Base-by-base conservation (phyloP, 2,329 filamentous ascomycete genomes). In the Fusarium hainanense region DNA sequence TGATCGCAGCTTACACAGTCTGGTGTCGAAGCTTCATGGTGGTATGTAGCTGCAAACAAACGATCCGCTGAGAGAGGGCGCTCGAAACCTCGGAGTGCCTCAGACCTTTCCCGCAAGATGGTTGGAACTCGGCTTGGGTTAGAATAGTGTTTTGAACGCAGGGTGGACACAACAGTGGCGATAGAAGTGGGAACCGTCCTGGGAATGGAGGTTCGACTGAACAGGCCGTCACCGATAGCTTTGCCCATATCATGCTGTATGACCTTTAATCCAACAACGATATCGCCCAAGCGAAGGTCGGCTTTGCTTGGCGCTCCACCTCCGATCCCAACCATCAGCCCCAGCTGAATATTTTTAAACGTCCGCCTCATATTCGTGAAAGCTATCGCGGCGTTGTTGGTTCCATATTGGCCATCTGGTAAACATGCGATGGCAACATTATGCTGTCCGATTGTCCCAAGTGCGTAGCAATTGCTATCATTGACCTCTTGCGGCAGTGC, bases 291-390 rank as follows among this genome's bases (percentile, higher is more conserved):
- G 1, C 72, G 70, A 3, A 78, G 56, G 7, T 77, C 76, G 6
- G 20, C 55, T 18, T 28, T 60, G 2, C 37, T 58, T 1, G 69
- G 69, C 0, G 34, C 58, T 0, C 73, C 76, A 1, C 76, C 75
- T 4, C 72, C 76, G 9, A 77, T 74, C 0, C 75, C 76, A 0
- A 77, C 76, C 66, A 77, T 75, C 11, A 78, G 43, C 0, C 68
- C 66, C 1, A 64, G 13, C 1, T 34, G 14, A 3, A 74, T 54
- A 0, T 54, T 59, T 1, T 27, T 85, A 65, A 82, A 89, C 28
- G 91, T 85, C 2, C 58, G 44, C 2, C 14, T 21, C 10, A 73
- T 1, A 5, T 71, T 25, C 0, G 44, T 66, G 82, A 69, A 13
- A 0, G 76, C 75, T 2, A 25, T 72, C 0, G 75, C 68, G 0